Conservation (phyloP, 345 rosid genomes). For the Lepidium aucheri region DNA sequence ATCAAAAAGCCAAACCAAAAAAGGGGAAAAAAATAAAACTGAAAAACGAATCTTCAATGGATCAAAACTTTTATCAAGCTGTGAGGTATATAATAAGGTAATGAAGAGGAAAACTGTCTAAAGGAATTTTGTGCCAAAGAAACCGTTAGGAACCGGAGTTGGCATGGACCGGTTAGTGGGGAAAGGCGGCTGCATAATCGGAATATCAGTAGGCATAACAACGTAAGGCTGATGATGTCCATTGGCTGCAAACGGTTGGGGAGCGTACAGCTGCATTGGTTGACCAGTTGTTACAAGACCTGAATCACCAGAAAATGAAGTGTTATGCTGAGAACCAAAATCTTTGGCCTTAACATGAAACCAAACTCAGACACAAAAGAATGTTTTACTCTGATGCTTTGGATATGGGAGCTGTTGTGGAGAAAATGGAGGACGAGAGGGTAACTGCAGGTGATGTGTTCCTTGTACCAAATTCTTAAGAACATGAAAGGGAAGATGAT, state of each 20-base stretch:
- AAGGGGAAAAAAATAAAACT: neutral
- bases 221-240: conserved; percentile 42
- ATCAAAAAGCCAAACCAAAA: neutral
- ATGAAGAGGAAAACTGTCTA: conserved; percentile 13
- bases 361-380: neutral
- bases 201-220: conserved; percentile 29
- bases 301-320: neutral
- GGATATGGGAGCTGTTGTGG: conserved; percentile 49
- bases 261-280: conserved; percentile 23
- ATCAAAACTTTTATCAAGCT: conserved; percentile 16
- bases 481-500: neutral
- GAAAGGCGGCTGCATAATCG: conserved; percentile 39
- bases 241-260: conserved; percentile 34
- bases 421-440: conserved; percentile 43
- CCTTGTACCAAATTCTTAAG: conserved; percentile 50
- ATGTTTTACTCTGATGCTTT: conserved; percentile 41
- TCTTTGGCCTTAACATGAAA: neutral
- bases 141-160: conserved; percentile 36
- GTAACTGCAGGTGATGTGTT: conserved; percentile 33
- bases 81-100: conserved; percentile 7
- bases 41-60: neutral
- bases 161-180: conserved; percentile 28
- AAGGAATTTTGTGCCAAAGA: conserved; percentile 35
- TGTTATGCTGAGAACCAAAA: neutral
- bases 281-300: conserved; percentile 7